Conservation (phyloP, 2,329 filamentous ascomycete genomes). For the Pleomassaria siparia region DNA sequence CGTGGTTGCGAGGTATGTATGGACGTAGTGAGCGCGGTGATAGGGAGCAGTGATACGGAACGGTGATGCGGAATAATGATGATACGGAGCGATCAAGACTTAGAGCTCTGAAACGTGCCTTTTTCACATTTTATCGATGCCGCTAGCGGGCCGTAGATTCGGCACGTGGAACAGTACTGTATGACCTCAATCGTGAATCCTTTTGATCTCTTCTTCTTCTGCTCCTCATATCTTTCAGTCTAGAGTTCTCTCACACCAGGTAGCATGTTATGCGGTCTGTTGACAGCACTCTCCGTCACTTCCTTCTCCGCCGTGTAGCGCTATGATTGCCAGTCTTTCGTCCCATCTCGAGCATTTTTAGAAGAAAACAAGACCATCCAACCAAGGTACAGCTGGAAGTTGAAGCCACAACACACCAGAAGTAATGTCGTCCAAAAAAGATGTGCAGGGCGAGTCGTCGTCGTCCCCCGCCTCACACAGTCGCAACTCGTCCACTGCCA, state of each 20-base stretch:
- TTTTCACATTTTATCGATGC: not conserved
- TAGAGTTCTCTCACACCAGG: not conserved
- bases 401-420: constrained; percentile 2
- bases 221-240: not conserved
- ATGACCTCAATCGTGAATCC: not conserved
- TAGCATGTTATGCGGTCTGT: not conserved
- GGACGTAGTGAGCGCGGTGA: constrained; percentile 1
- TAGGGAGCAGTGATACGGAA: not conserved
- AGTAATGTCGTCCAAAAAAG: constrained; percentile 28
- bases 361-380: constrained; percentile 13
- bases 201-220: not conserved
- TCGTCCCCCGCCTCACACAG: constrained; percentile 25
- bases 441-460: constrained; percentile 21
- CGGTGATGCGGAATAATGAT: not conserved
- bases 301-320: not conserved
- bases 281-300: not conserved
- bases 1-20: no score
- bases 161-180: not conserved
- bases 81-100: not conserved
- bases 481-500: constrained; percentile 35
- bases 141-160: not conserved
- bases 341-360: constrained; percentile 9
- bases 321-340: constrained; percentile 2
- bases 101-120: not conserved
- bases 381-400: constrained; percentile 17